A percentile compares a stretch with the other conserved stretches of the same genome.
These are phyloP conservation scores for Echinosophora koreensis DNA, from an alignment of 306 rosid genomes.

Conservation along the genomic window DNA sequence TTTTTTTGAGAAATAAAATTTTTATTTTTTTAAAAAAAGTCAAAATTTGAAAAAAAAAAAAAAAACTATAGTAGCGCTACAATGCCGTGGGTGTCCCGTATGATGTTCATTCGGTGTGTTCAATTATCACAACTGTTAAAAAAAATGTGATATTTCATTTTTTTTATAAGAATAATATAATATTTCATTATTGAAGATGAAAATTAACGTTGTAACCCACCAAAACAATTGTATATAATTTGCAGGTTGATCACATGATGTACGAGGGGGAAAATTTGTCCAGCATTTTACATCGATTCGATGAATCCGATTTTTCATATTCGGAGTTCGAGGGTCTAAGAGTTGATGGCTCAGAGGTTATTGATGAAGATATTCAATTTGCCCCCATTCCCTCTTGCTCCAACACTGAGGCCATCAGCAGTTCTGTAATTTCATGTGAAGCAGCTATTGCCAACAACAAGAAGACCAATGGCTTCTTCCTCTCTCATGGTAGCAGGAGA, in stretches of 20 bases:
- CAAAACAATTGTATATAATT: background rate
- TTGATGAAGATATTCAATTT: conserved; percentile 65
- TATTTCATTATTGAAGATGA: too few relatives aligned
- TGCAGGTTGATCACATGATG: conserved; percentile 81
- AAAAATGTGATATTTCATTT: too few relatives aligned
- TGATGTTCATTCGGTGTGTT: too few relatives aligned
- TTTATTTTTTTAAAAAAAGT: too few relatives aligned
- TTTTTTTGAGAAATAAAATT: too few relatives aligned
- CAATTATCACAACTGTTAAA: too few relatives aligned
- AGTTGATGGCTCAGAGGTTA: conserved; percentile 73
- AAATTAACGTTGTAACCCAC: background rate
- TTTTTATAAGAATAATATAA: too few relatives aligned
- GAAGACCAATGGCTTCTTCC: conserved; percentile 64
- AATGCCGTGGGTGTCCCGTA: too few relatives aligned
- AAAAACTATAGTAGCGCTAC: too few relatives aligned
- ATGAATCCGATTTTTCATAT: conserved; percentile 77
- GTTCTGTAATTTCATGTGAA: conserved; percentile 56
- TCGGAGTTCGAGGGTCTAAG: conserved; percentile 85
- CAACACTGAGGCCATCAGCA: conserved; percentile 67
- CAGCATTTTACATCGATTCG: conserved; percentile 66
- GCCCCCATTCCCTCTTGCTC: conserved; percentile 68
- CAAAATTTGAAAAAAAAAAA: too few relatives aligned
- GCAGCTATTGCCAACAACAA: conserved; percentile 43
- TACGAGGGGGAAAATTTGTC: conserved; percentile 70
- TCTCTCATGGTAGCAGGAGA: conserved; percentile 80